phyloP scores from a whole-genome alignment of 2,329 filamentous ascomycete species.

The Claviceps cyperi region DNA sequence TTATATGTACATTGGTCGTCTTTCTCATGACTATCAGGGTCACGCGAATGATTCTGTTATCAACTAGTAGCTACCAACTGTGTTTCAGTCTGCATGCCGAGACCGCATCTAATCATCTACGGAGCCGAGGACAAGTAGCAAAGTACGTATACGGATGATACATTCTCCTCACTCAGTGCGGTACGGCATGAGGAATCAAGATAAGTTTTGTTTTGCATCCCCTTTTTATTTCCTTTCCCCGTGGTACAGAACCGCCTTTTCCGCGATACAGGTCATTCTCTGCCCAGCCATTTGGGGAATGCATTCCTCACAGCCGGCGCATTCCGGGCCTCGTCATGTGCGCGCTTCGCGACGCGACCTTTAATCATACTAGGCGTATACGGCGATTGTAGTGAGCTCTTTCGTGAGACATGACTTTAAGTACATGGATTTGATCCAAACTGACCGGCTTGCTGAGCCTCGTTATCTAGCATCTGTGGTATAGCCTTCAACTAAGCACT shows the following conservation, averaged over 20 bases:
- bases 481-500: background rate
- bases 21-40: background rate
- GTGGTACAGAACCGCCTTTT: background rate
- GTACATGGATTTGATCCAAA: background rate
- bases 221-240: background rate
- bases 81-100: conserved; percentile 2
- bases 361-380: background rate
- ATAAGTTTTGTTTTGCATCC: background rate
- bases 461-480: background rate
- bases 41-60: background rate
- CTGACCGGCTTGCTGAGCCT: background rate
- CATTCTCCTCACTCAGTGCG: background rate
- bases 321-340: background rate
- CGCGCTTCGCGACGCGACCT: background rate
- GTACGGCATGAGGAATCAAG: background rate
- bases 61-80: background rate
- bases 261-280: background rate
- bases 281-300: background rate
- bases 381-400: background rate
- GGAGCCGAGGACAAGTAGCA: background rate
- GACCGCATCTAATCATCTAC: background rate
- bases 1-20: background rate
- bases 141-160: background rate
- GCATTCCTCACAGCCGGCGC: background rate
- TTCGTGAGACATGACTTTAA: background rate